phyloP scores from a whole-genome alignment of 805 yeast species.

The Metschnikowia corniflorae region DNA sequence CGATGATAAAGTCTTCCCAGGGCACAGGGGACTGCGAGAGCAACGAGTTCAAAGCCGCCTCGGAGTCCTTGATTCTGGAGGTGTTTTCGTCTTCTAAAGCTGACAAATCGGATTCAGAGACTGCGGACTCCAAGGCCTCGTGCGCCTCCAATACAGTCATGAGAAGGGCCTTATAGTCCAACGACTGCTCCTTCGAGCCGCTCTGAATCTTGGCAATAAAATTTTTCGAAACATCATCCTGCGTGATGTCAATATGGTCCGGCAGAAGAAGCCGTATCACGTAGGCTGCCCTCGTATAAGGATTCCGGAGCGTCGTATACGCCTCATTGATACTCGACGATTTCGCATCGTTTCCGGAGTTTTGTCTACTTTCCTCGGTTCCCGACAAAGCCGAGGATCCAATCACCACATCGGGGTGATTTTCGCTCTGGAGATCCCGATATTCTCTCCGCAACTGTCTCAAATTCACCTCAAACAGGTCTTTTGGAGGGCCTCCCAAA shows the following conservation, averaged over 20 bases:
- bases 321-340: constrained; percentile 68
- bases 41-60: constrained; percentile 42
- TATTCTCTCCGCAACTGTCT: constrained; percentile 68
- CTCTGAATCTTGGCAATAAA: constrained; percentile 41
- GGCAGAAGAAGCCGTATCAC: constrained; percentile 36
- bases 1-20: constrained; percentile 57
- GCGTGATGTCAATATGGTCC: constrained; percentile 45
- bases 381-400: constrained; percentile 22
- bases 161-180: constrained; percentile 52
- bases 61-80: constrained; percentile 47
- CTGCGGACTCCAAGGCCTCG: constrained; percentile 72
- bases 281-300: constrained; percentile 55
- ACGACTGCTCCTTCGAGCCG: constrained; percentile 27
- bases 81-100: constrained; percentile 54
- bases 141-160: constrained; percentile 81
- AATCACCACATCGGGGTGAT: constrained; percentile 73
- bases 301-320: constrained; percentile 65
- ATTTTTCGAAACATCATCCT: constrained; percentile 51
- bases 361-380: neutral
- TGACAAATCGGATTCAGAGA: constrained; percentile 54
- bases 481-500: constrained; percentile 57
- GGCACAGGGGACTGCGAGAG: constrained; percentile 40
- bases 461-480: constrained; percentile 55
- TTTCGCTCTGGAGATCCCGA: constrained; percentile 62
- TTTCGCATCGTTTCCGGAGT: constrained; percentile 6